phyloP scores from a whole-genome alignment of 106 monocot species.

The Dendrobium chrysotoxum region DNA sequence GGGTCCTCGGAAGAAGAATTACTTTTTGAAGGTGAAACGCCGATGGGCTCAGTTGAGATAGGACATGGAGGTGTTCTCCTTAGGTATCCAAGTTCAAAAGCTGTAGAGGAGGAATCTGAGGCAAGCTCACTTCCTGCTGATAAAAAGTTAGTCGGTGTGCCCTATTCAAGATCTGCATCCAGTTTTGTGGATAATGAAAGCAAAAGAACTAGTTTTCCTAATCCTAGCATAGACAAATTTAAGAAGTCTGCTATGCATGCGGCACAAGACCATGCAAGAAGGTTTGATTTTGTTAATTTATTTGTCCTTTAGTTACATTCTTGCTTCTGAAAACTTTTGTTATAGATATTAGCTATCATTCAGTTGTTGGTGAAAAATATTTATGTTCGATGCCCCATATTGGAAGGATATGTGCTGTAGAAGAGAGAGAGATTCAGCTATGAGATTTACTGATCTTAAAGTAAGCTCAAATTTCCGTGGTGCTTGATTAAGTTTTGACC shows the following conservation, averaged over 20 bases:
- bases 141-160: constrained; percentile 26
- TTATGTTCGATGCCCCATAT: neutral
- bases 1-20: too few species aligned
- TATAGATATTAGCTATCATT: neutral
- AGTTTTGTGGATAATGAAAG: constrained; percentile 32
- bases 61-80: constrained; percentile 83
- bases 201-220: constrained; percentile 19
- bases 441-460: constrained; percentile 44
- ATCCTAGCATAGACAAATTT: constrained; percentile 16
- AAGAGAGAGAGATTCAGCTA: constrained; percentile 41
- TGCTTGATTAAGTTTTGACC: neutral
- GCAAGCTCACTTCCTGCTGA: constrained; percentile 80
- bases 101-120: constrained; percentile 86
- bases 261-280: constrained; percentile 36
- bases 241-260: constrained; percentile 22
- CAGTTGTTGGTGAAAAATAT: neutral
- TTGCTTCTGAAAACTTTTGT: neutral
- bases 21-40: too few species aligned
- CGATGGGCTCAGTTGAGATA: constrained; percentile 67
- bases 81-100: constrained; percentile 47
- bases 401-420: constrained; percentile 21
- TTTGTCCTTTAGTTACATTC: neutral
- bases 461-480: constrained; percentile 24
- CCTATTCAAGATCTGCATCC: constrained; percentile 34
- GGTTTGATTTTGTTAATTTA: constrained; percentile 27